phyloP scores from a whole-genome alignment of 768 basidiomycete genomes.

The Tubosaeta brunneosetosa region DNA sequence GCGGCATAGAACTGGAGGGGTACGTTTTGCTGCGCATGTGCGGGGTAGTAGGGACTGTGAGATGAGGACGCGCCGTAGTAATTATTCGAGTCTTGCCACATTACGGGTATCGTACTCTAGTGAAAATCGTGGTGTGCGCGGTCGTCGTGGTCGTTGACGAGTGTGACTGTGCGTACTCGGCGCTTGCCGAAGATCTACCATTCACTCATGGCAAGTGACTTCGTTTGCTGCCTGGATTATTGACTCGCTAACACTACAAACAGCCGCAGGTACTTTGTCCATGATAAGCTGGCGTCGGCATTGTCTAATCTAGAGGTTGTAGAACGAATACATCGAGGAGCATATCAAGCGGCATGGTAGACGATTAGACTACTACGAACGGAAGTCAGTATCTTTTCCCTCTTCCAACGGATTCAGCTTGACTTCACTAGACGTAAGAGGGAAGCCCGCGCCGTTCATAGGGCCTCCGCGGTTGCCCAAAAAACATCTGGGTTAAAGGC shows the following conservation, averaged over 20 bases:
- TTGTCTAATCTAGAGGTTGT: constrained; percentile 10
- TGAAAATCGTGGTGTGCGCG: background rate
- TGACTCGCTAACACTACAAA: constrained; percentile 12
- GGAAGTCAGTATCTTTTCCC: constrained; percentile 56
- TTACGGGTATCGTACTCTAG: constrained; percentile 23
- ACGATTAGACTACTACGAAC: constrained; percentile 92
- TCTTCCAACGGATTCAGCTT: background rate
- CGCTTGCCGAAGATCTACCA: constrained; percentile 20
- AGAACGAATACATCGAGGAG: constrained; percentile 99
- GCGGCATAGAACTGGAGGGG: constrained; percentile 79
- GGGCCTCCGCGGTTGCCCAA: constrained; percentile 79
- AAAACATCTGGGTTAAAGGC: constrained; percentile 96
- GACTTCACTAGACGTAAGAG: constrained; percentile 61
- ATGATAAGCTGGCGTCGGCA: background rate
- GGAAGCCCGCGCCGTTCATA: constrained; percentile 73
- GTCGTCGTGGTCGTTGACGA: constrained; percentile 5
- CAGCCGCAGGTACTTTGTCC: constrained; percentile 60
- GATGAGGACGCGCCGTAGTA: constrained; percentile 57
- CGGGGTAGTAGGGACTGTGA: constrained; percentile 53
- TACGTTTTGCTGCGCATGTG: constrained; percentile 43
- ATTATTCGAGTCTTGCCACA: constrained; percentile 73
- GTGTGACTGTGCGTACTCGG: constrained; percentile 15
- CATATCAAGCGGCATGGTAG: constrained; percentile 96
- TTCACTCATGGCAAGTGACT: constrained; percentile 27
- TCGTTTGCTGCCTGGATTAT: background rate